Conservation (phyloP, 176 grass and related monocot genomes). For the Stipa capillata region DNA sequence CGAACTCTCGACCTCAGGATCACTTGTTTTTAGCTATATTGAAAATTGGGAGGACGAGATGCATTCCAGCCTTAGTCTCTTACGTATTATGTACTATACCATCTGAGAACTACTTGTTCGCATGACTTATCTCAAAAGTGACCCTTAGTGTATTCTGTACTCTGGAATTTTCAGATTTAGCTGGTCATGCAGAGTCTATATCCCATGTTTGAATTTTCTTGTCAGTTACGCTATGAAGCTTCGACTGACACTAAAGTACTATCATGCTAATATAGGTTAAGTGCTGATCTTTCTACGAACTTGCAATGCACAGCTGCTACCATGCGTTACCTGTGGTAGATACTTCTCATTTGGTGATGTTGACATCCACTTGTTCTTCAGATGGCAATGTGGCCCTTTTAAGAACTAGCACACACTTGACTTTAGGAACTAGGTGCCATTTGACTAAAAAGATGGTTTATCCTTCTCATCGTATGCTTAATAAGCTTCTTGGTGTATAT, state of each 20-base stretch:
- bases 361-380: conserved; percentile 12
- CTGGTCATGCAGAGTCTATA: no score
- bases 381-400: not conserved
- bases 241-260: not conserved
- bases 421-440: not conserved
- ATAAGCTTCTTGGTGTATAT: not conserved
- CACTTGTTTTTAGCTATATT: no score
- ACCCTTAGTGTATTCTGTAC: not conserved
- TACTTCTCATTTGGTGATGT: not conserved
- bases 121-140: not conserved
- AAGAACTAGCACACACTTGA: not conserved
- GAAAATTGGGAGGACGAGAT: not conserved
- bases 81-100: not conserved
- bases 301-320: not conserved
- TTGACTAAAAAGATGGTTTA: not conserved
- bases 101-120: not conserved
- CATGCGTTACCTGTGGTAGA: not conserved
- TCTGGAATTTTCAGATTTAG: not conserved
- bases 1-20: conserved; percentile 99
- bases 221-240: not conserved
- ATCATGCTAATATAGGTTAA: not conserved
- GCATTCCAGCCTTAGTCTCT: not conserved
- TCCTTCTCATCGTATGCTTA: not conserved
- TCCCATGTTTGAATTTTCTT: not conserved
- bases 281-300: not conserved